Evolutionary conservation across 257 asterid genomes (phyloP), one percentile per base, ranked within the genome.

Genomic region (Buddleja alternifolia): DNA sequence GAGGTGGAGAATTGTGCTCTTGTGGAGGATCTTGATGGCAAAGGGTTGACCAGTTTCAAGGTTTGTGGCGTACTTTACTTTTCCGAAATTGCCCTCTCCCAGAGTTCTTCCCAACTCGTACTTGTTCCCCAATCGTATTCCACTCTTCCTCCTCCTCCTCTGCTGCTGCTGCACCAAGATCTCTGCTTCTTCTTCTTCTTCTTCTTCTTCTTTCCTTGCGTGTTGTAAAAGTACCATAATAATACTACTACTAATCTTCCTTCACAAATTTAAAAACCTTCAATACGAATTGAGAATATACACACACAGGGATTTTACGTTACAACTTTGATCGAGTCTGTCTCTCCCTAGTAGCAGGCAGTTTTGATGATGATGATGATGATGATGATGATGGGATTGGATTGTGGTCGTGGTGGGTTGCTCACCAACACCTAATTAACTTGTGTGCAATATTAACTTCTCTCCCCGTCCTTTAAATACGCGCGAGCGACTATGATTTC

Each of bases 71-170:
- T 74, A 84, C 72, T 88, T 93, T 14, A 93, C 99, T 79, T 93
- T 93, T 0, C 96, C 99, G 66, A 93, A 93, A 70, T 93, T 90
- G 8, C 99, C 99, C 78, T 90, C 97, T 7, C 99, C 99, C 36
- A 93, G 73, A 0, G 88, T 93, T 73, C 84, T 86, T 3, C 97
- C 99, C 0, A 93, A 7, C 53, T 88, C 96, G 82, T 90, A 93
- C 63, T 87, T 29, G 5, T 29, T 90, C 17, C 96, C 97, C 64
- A 93, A 52, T 64, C 88, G 83, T 83, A 76, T 83, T 74, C 81
- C 87, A 66, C 77, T 80, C 19, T 47, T 75, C 16, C 37, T 10
- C 56, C 23, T 36, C 19, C 46, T 40, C 24, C 20, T 53, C n/a
- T 24, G n/a, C n/a, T n/a, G n/a, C n/a, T n/a, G n/a, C n/a, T n/a